These are phyloP conservation scores for Wickerhamomyces kurtzmanii DNA, from an alignment of 805 yeast species.

Conservation along the genomic window DNA sequence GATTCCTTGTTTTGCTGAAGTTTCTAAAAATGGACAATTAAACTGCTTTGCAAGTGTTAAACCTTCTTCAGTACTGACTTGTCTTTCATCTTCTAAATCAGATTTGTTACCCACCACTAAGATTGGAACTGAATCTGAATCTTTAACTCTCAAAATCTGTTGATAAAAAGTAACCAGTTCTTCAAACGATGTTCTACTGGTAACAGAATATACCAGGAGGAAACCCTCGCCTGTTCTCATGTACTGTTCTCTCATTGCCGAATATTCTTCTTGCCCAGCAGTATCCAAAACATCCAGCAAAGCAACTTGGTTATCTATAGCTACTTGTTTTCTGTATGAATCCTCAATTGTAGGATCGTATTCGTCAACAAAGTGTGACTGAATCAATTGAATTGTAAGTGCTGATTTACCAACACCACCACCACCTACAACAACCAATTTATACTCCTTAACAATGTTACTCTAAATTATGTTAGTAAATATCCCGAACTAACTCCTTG, in stretches of 20 bases:
- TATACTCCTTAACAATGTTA: conserved; percentile 58
- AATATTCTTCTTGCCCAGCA: conserved; percentile 96
- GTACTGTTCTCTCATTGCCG: conserved; percentile 89
- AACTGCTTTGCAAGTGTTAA: conserved; percentile 50
- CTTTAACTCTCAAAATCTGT: conserved; percentile 73
- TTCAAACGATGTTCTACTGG: conserved; percentile 76
- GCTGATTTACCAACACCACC: conserved; percentile 99
- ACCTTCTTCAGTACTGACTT: conserved; percentile 63
- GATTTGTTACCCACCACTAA: conserved; percentile 72
- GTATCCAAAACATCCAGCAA: conserved; percentile 88
- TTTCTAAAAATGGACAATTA: conserved; percentile 74
- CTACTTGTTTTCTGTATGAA: conserved; percentile 80
- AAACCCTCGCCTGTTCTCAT: conserved; percentile 97
- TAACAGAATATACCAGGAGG: conserved; percentile 78
- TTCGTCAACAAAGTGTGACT: conserved; percentile 92
- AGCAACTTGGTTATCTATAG: conserved; percentile 69
- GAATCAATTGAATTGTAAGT: conserved; percentile 88
- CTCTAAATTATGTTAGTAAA: conserved; percentile 4
- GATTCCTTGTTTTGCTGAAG: conserved; percentile 84
- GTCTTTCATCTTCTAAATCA: conserved; percentile 69
- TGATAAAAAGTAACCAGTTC: conserved; percentile 75
- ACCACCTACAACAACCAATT: conserved; percentile 94
- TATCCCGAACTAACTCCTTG: not conserved
- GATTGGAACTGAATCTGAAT: conserved; percentile 65
- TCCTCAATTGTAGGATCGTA: conserved; percentile 98